Evolutionary conservation across 2,329 filamentous ascomycete species (phyloP), one percentile per base, ranked within the genome.

Genomic region (Fusarium sp.): DNA sequence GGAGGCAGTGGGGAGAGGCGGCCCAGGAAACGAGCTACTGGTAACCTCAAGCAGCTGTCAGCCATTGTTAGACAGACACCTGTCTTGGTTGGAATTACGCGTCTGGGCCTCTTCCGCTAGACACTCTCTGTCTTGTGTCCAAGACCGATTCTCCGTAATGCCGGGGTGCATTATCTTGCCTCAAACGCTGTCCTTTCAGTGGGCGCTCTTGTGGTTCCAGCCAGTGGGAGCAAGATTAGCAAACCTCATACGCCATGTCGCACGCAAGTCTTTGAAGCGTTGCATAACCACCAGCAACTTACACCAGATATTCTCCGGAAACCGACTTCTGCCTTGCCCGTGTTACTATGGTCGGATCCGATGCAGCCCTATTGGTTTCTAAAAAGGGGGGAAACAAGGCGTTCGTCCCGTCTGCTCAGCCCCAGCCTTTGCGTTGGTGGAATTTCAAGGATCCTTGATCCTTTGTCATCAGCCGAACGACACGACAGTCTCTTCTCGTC

Each of bases 151-250:
- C 58, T 42, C 33, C 22, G 52, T 47, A 52, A 50, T 65, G 50
- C 62, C 52, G 57, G 35, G 31, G 54, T 61, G 62, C 61, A 68
- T 63, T 35, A 31, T 61, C 42, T 68, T 60, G 40, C 33, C 63
- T 38, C 36, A 31, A n/a, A 45, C 13, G 36, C 6, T 20, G 36
- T 62, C 35, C 45, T 33, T 22, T 50, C 33, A n/a, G 13, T 66
- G 20, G 36, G 29, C 13, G 20, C 25, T 20, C 50, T 31, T 56
- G 22, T 61, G 61, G 59, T 59, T 29, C 16, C 40, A 68, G 58
- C 64, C 61, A 33, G 27, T 20, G 16, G 14, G 33, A 13, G 29
- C 22, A n/a, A 63, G 25, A 22, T 13, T 18, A 31, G n/a, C 36
- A 47, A 40, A 7, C 16, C 36, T 45, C 18, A 45, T 11, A 27